Base-by-base conservation (phyloP, 73 alveolate species). In the Symbiodinium natans region DNA sequence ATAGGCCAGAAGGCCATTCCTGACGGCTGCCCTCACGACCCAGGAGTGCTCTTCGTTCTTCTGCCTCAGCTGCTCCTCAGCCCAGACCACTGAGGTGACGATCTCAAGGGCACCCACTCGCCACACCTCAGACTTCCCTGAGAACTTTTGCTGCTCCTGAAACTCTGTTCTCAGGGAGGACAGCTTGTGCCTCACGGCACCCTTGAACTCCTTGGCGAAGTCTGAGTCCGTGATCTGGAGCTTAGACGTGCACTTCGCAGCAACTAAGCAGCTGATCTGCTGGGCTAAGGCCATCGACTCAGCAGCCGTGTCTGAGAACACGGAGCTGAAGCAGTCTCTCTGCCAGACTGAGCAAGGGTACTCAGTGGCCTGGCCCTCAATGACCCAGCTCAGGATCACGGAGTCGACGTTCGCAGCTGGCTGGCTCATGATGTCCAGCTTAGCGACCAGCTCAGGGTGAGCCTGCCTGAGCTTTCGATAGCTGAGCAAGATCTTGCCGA, bases 351-450 rank as follows among this genome's bases (percentile, higher is more conserved):
- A n/a, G n/a, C n/a, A n/a, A n/a, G n/a, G n/a, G 87, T 80, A 38
- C 33, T 80, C 19, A 38, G 36, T 17, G 25, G 90, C 90, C 40
- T 82, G 90, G 40, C 71, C 63, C 39, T 82, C 71, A 25, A 82
- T 82, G 68, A 2, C 8, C 90, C 90, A 82, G 13, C 29, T 39
- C 25, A 82, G 71, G 39, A 82, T 82, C 27, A 82, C 90, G 19
- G 90, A 82, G 71, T 82, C 90, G 40, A 82, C 90, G 41, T 82
- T 82, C 71, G 71, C 1, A 17, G 90, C 90, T 6, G 90, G 90
- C 90, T 82, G 90, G 15, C 33, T 8, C 90, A 82, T 82, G 41
- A 82, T 2, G 23, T 82, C 90, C 8, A 82, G 29, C 71, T 82
- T 5, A 25, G 90, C 39, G 27, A 82, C 17, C 39, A 82, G 39